Evolutionary conservation across 179 eudicot species (phyloP), one percentile per base, ranked within the genome.

Genomic region (Silene coronaria): DNA sequence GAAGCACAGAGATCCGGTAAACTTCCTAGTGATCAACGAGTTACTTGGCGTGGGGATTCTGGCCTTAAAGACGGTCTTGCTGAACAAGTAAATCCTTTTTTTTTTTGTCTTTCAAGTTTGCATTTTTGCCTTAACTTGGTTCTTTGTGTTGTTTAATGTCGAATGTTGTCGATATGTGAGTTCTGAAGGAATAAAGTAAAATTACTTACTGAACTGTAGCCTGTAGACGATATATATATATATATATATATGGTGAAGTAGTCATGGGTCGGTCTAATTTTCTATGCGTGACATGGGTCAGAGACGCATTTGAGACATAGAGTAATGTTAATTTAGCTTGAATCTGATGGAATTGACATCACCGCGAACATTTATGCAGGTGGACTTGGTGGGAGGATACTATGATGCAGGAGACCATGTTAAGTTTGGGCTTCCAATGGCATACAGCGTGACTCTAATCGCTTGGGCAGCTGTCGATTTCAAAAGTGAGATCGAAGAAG

Each of bases 331-430:
- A 5, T 6, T 36, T 6, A 36, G 42, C 42, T 36, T 10, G 6
- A 36, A 5, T 36, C 6, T 6, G 4, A 36, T 23, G 16, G 0
- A 0, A 36, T 16, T 72, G 58, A 53, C 57, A 67, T 32, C 24
- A 8, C 42, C 42, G 3, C 12, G 14, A 67, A 30, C n/a, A 75
- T 65, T 58, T 62, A 75, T 76, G 75, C 78, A 90, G 97, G 97
- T 86, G 80, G 86, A 91, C 77, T 91, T 93, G 82, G 93, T 91
- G 34, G 98, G 98, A 76, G 98, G 97, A 53, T 93, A 93, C 77
- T 90, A 91, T 81, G 98, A 93, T 80, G 98, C 93, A 42, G 98
- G 97, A 14, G 98, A 93, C 62, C 87, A 93, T 85, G 97, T 91
- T 28, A 93, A 93, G 81, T 93, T 90, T 76, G 97, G 98, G 76